Base-by-base conservation (phyloP, 2,329 filamentous ascomycete species). In the Neonectria coccinea region DNA sequence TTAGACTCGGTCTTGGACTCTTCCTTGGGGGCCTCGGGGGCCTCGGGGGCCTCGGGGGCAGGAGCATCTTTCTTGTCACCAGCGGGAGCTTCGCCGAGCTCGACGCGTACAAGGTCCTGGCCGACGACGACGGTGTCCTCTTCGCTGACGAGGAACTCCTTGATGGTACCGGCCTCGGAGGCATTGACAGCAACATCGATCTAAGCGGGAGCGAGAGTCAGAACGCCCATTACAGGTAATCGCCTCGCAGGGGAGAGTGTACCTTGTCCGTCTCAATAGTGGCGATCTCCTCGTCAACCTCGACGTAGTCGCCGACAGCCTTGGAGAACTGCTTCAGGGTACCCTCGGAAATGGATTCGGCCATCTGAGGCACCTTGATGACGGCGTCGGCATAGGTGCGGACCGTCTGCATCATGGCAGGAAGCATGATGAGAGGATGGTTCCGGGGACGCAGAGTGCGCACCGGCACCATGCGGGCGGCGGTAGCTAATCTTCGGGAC, bases 251-350 rank as follows among this genome's bases (percentile, higher is more conserved):
- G 22, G 41, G 31, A 50, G 7, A 44, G 61, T 79, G 67, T 83
- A 93, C 93, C 90, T 99, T 99, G 87, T 99, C 96, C 14, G 96
- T 99, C 83, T 99, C 96, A 76, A 99, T 99, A 54, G 95, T 97
- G 33, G 96, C 96, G 79, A 99, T 95, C 80, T 99, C 96, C 82
- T 98, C 96, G 77, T 99, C 96, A 75, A 91, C 91, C 83, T 97
- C 94, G 56, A 99, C 94, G 74, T 89, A 94, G 79, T 99, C 96
- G 75, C 96, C 96, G 73, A 97, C 85, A 82, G 95, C 80, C 79
- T 98, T 98, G 75, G 89, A 91, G 85, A 94, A 98, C 78, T 97
- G 94, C 83, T 97, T 97, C 76, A 99, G 80, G 22, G 96, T 99
- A 66, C 96, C 96, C 81, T 99, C 96, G 48, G 93, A 97, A 79